These are phyloP conservation scores for Colletotrichum abscissum DNA, from an alignment of 2,329 filamentous ascomycete species.

Conservation along the genomic window DNA sequence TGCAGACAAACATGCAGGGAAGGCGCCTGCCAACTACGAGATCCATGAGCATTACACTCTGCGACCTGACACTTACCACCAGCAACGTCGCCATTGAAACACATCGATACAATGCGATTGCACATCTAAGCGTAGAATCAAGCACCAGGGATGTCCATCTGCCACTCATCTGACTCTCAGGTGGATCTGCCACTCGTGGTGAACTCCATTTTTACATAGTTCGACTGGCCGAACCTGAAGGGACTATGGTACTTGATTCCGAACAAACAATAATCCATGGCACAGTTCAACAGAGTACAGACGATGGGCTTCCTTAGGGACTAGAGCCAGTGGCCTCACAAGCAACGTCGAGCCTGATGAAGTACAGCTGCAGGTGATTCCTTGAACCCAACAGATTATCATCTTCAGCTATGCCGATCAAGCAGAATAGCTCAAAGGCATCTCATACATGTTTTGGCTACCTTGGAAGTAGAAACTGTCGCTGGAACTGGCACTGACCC, in stretches of 20 bases:
- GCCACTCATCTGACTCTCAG: background rate
- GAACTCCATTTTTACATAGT: background rate
- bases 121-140: constrained; percentile 23
- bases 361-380: background rate
- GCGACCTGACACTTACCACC: background rate
- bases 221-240: background rate
- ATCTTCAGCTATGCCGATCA: background rate
- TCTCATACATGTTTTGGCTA: background rate
- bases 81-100: constrained; percentile 14
- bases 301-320: background rate
- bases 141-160: background rate
- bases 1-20: constrained; percentile 5
- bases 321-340: too few relatives aligned
- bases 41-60: constrained; percentile 19
- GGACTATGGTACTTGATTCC: background rate
- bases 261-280: background rate
- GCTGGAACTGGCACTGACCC: background rate
- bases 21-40: background rate
- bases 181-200: background rate
- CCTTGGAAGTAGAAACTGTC: background rate
- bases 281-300: background rate
- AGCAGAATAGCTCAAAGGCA: background rate
- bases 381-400: background rate
- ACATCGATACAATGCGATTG: background rate
- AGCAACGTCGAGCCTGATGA: background rate